Evolutionary conservation across 495 filamentous ascomycete genomes (phyloP).

Genomic region (Bathelium albidoporum): DNA sequence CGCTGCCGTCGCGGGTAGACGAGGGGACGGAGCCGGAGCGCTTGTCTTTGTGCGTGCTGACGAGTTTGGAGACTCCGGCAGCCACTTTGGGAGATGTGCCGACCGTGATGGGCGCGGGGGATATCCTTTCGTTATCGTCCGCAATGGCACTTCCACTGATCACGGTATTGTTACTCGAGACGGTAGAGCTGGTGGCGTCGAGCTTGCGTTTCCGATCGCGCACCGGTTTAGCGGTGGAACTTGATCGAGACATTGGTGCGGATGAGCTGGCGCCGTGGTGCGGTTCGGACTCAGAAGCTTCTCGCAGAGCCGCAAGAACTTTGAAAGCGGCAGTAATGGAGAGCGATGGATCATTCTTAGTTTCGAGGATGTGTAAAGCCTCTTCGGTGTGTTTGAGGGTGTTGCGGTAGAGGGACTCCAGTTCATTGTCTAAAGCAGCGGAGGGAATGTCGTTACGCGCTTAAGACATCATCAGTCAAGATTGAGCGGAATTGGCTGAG

Average conservation of each 20-base stretch:
- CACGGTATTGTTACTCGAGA: neutral
- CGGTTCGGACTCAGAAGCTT: constrained; percentile 48
- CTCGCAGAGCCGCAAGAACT: constrained; percentile 49
- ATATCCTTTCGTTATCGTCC: constrained; percentile 21
- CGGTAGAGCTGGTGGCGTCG: constrained; percentile 6
- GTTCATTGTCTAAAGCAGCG: constrained; percentile 30
- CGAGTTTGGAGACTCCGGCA: constrained; percentile 3
- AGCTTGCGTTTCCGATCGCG: constrained; percentile 51
- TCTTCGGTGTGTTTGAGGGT: constrained; percentile 55
- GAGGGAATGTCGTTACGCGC: constrained; percentile 13
- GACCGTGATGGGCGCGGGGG: constrained; percentile 18
- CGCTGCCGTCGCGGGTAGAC: neutral
- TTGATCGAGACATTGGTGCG: neutral
- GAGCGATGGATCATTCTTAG: constrained; percentile 37
- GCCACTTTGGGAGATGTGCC: constrained; percentile 21
- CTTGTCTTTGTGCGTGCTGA: neutral
- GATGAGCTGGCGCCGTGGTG: neutral
- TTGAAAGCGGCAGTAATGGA: constrained; percentile 50
- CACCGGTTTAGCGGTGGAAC: constrained; percentile 41
- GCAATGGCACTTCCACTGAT: neutral
- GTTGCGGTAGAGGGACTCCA: constrained; percentile 52
- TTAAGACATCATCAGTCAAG: neutral
- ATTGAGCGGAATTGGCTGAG: neutral
- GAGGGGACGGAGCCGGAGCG: constrained; percentile 1
- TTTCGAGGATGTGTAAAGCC: constrained; percentile 46